Conservation (phyloP, 1,284 basidiomycete species). For the Phlebopus sp. region DNA sequence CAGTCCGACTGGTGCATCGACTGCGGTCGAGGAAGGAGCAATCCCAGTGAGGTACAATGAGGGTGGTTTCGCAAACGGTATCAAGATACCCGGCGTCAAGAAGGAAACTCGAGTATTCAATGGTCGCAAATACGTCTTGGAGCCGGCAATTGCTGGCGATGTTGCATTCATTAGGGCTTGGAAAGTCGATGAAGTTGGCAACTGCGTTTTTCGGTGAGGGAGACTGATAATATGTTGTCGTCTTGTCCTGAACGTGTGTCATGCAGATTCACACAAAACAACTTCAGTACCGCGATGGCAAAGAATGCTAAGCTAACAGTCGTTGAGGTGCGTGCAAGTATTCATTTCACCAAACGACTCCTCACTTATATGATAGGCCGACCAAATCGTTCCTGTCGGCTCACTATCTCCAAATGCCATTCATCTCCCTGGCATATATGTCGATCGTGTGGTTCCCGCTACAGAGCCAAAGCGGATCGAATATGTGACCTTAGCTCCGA, state of each 20-base stretch:
- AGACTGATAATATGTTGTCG: not conserved
- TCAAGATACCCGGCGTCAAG: constrained; percentile 67
- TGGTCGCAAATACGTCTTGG: constrained; percentile 83
- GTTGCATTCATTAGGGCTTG: constrained; percentile 90
- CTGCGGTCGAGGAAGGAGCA: constrained; percentile 75
- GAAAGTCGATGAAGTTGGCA: constrained; percentile 92
- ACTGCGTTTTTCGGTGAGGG: constrained; percentile 75
- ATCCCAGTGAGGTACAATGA: constrained; percentile 77
- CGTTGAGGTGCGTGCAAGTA: constrained; percentile 63
- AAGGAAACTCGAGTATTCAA: constrained; percentile 83
- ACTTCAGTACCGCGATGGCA: constrained; percentile 87
- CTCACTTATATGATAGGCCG: constrained; percentile 53
- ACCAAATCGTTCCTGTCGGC: constrained; percentile 88
- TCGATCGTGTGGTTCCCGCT: constrained; percentile 82
- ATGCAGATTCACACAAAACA: constrained; percentile 82
- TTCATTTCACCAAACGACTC: not conserved
- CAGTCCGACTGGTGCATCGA: constrained; percentile 91
- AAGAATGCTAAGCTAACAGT: constrained; percentile 89
- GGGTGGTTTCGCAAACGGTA: constrained; percentile 61
- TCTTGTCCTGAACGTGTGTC: not conserved
- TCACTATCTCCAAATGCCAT: constrained; percentile 82
- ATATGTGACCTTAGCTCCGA: constrained; percentile 62
- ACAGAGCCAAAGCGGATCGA: constrained; percentile 82
- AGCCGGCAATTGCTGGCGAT: constrained; percentile 84
- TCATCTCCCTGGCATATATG: constrained; percentile 84